Percentiles rank a stretch among this genome's conserved stretches.
phyloP scores from a whole-genome alignment of 164 flowering plant species.

The Aristolochia californica region DNA sequence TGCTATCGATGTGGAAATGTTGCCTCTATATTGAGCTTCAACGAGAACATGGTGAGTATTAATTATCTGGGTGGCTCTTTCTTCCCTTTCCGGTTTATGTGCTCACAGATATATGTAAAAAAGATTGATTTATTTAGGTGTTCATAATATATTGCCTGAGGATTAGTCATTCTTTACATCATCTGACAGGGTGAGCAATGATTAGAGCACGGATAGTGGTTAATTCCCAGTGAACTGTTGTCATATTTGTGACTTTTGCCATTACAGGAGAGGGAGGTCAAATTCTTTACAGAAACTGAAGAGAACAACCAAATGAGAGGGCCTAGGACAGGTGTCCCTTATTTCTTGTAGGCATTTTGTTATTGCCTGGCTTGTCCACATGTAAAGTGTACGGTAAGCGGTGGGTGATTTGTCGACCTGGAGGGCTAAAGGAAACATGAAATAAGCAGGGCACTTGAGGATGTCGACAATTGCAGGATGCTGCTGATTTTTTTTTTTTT shows the following conservation, averaged over 20 bases:
- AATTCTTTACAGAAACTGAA: slow-evolving; percentile 97
- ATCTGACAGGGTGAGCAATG: not conserved
- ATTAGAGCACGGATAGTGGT: not conserved
- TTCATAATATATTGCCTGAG: not conserved
- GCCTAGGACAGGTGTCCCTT: slow-evolving; percentile 94
- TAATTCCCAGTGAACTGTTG: not conserved
- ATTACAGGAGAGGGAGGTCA: slow-evolving; percentile 88
- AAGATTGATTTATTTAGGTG: not conserved
- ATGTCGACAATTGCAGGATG: too few relatives aligned
- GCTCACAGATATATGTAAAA: too few relatives aligned
- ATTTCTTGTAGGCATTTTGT: slow-evolving; percentile 47
- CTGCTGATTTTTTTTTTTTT: too few relatives aligned
- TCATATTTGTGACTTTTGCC: not conserved
- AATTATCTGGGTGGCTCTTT: not conserved
- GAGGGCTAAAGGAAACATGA: too few relatives aligned
- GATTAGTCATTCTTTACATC: not conserved
- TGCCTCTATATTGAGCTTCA: slow-evolving; percentile 97
- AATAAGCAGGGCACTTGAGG: too few relatives aligned
- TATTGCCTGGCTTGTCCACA: too few relatives aligned
- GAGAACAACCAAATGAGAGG: slow-evolving; percentile 99
- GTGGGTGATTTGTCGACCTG: too few relatives aligned
- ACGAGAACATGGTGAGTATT: slow-evolving; percentile 68
- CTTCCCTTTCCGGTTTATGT: not conserved
- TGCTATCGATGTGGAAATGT: slow-evolving; percentile 99
- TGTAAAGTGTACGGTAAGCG: too few relatives aligned